These are phyloP conservation scores for Leccinum uliginosum DNA, from an alignment of 768 basidiomycete genomes.

Conservation along the genomic window DNA sequence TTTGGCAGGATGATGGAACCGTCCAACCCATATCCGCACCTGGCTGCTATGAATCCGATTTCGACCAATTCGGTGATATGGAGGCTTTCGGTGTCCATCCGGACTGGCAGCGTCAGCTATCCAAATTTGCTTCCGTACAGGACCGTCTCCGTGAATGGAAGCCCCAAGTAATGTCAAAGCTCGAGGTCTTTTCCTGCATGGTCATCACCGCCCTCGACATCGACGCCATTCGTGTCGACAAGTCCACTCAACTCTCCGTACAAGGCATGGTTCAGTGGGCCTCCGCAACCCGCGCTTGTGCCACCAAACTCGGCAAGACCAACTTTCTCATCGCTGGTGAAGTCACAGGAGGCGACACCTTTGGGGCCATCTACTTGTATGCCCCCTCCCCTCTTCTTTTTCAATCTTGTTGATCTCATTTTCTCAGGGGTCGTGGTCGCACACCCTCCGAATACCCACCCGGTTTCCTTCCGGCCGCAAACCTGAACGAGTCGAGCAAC, in stretches of 20 bases:
- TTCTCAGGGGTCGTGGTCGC: conserved; percentile 76
- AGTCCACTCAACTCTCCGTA: conserved; percentile 87
- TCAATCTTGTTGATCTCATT: conserved; percentile 1
- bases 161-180: conserved; percentile 70
- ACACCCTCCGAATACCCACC: conserved; percentile 68
- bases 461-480: conserved; percentile 65
- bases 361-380: conserved; percentile 81
- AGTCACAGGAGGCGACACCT: conserved; percentile 91
- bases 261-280: conserved; percentile 78
- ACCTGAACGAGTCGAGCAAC: conserved; percentile 52
- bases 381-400: conserved; percentile 21
- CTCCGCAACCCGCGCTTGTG: conserved; percentile 68
- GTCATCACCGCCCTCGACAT: conserved; percentile 84
- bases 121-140: conserved; percentile 95
- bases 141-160: conserved; percentile 95
- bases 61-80: conserved; percentile 96
- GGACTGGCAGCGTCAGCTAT: conserved; percentile 89
- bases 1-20: conserved; percentile 77
- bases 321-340: conserved; percentile 93
- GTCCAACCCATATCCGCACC: conserved; percentile 45
- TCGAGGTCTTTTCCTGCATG: conserved; percentile 79
- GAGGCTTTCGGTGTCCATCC: conserved; percentile 97
- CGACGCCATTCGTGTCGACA: conserved; percentile 94
- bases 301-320: conserved; percentile 62
- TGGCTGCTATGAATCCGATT: conserved; percentile 80